Base-by-base conservation (phyloP, 164 flowering plant genomes). In the Litsea cubeba region DNA sequence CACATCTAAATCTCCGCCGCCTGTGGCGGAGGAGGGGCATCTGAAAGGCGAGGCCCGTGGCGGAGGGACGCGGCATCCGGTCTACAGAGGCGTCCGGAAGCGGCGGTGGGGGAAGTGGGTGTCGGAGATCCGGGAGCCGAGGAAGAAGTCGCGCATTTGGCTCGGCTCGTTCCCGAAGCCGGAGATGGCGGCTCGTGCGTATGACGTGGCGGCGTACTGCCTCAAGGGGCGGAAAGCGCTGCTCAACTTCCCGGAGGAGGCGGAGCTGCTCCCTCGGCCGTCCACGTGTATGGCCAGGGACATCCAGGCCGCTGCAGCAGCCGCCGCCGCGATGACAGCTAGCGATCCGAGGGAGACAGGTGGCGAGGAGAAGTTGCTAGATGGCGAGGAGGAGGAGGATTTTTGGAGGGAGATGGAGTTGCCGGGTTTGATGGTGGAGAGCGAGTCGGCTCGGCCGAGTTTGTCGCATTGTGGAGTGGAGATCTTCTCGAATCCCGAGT, bases 81-180 rank as follows among this genome's bases (percentile, higher is more conserved):
- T 82, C 20, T 90, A 84, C 81, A 77, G 86, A 11, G 95, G 91
- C 15, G 90, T 90, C 32, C 79, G 95, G 4, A 90, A 85, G 71
- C 82, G 95, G 40, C 81, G 89, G 66, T 90, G 95, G 95, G 95
- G 95, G 1, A 86, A 85, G 77, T 90, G 95, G 95, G 95, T 90
- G 74, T 88, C 92, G 2, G 95, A 90, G 71, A 89, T 90, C 68
- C 78, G 95, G 63, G 95, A 90, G 76, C 92, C 95, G 25, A 76
- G 84, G 20, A 90, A 90, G 79, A 90, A 90, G 76, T 77, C 85
- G 2, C 84, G 95, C 60, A 90, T 90, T 72, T 90, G 95, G 92
- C 84, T 90, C 2, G 95, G 95, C 23, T 87, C 95, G 0, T 90
- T 89, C 65, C 85, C 90, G 25, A 81, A 76, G 12, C 91, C 95